These are phyloP conservation scores for Rhizopogon sp. DNA, from an alignment of 768 basidiomycete genomes.

Conservation along the genomic window DNA sequence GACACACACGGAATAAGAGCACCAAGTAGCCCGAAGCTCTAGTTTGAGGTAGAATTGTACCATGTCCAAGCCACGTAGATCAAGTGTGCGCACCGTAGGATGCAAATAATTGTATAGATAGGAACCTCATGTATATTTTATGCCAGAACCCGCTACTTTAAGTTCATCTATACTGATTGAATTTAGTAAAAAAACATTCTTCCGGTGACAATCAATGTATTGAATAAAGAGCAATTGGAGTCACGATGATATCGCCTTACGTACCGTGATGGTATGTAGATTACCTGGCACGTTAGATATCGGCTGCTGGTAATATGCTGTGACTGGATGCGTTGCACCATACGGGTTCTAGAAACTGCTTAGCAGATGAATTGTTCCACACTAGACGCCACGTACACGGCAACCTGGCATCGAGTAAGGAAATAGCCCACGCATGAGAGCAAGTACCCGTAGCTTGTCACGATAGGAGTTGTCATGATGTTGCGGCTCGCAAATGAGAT, in stretches of 20 bases:
- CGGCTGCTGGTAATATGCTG: too few relatives aligned
- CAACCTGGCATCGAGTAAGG: too few relatives aligned
- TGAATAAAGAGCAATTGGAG: slow-evolving; percentile 63
- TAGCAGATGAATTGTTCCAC: slow-evolving; percentile 27
- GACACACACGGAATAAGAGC: slow-evolving; percentile 27
- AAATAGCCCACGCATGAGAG: too few relatives aligned
- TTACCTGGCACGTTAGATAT: too few relatives aligned
- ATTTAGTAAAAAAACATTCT: slow-evolving; percentile 46
- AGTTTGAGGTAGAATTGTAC: slow-evolving; percentile 44
- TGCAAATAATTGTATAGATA: slow-evolving; percentile 47
- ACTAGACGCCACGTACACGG: slow-evolving; percentile 42
- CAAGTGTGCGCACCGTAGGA: slow-evolving; percentile 40
- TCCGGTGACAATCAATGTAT: slow-evolving; percentile 61
- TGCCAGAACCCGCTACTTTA: slow-evolving; percentile 3
- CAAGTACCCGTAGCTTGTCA: slow-evolving; percentile 48
- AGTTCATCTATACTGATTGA: background rate
- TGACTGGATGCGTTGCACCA: slow-evolving; percentile 37
- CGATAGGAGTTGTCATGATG: slow-evolving; percentile 52
- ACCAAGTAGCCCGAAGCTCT: slow-evolving; percentile 42
- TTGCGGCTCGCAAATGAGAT: slow-evolving; percentile 4
- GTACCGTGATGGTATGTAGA: too few relatives aligned
- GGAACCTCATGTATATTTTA: slow-evolving; percentile 39
- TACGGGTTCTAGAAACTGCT: slow-evolving; percentile 54
- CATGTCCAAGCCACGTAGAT: slow-evolving; percentile 67
- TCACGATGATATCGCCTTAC: slow-evolving; percentile 5